Evolutionary conservation across 2,329 filamentous ascomycete genomes (phyloP), one percentile per base, ranked within the genome.

Genomic region (Cladosporium sp.): DNA sequence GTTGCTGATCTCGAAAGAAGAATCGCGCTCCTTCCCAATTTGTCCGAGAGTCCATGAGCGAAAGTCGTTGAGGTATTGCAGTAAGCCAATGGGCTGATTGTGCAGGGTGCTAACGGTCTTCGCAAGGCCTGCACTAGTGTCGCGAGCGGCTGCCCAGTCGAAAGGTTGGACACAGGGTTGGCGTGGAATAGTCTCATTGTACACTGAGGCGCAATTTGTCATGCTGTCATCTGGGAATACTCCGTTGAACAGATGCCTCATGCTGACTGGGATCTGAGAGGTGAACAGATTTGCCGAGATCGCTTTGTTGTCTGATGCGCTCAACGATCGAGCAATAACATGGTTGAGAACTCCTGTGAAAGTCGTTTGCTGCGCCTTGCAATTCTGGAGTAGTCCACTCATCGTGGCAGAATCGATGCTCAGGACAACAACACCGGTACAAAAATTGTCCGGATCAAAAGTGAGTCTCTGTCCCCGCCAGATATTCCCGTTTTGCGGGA

Each of bases 1-100:
- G 53, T 77, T 77, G 58, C 73, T 76, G 7, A 77, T 49, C 56
- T 75, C 72, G 47, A 70, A 75, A 4, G 71, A 72, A 13, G 54
- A 61, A 35, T 72, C 70, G 20, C 73, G 62, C 22, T 53, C 51
- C 46, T 67, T 55, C 4, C 68, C 68, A 7, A 74, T 43, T 38
- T 74, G 70, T 2, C 62, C 62, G 7, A 57, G 38, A 3, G 65
- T 62, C 73, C 73, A 77, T 7, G 58, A 57, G 4, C 68, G 57
- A 20, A 75, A 65, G 47, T 68, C 66, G 4, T 62, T 62, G 1
- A 68, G 54, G 40, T 75, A 77, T 48, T 64, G 57, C 30, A 77
- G 58, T 8, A 77, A 55, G 0, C 70, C 73, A 8, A 75, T 63
- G 1, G 72, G 58, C 49, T 74, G 72, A 35, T 74, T 67, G 4